Evolutionary conservation across 2,329 filamentous ascomycete species (phyloP).

Genomic region (Colletotrichum caudatum): DNA sequence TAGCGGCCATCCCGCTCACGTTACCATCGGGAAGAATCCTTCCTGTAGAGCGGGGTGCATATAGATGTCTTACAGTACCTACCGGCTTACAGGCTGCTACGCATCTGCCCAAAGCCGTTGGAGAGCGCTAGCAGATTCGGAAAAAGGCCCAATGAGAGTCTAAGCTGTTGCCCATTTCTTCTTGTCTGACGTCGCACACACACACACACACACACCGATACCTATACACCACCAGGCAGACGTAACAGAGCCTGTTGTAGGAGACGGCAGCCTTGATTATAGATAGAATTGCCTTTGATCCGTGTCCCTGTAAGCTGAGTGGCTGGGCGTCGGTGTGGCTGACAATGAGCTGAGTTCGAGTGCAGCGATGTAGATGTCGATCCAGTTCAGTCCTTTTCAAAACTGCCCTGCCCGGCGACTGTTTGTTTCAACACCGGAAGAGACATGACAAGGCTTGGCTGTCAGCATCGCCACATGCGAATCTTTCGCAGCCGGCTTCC

Average conservation of each 20-base stretch:
- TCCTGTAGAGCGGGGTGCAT: background rate
- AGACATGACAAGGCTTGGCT: slow-evolving; percentile 19
- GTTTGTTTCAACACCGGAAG: background rate
- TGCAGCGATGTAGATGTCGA: background rate
- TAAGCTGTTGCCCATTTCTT: slow-evolving; percentile 10
- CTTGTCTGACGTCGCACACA: slow-evolving; percentile 29
- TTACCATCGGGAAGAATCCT: slow-evolving; percentile 2
- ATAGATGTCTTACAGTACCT: background rate
- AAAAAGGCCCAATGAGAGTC: slow-evolving; percentile 18
- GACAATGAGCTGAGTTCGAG: background rate
- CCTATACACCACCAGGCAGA: slow-evolving; percentile 4
- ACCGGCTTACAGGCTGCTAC: slow-evolving; percentile 6
- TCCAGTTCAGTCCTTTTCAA: background rate
- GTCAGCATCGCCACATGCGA: background rate
- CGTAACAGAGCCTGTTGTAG: background rate
- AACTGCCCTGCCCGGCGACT: slow-evolving; percentile 2
- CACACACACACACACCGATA: background rate
- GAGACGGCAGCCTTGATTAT: background rate
- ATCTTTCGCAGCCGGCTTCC: background rate
- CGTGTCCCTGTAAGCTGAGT: background rate
- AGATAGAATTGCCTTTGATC: background rate
- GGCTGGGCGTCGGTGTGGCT: background rate
- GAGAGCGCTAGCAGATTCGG: slow-evolving; percentile 1
- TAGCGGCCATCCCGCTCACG: background rate
- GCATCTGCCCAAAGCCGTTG: slow-evolving; percentile 4